Evolutionary conservation across 768 basidiomycete genomes (phyloP), one percentile per base, ranked within the genome.

Genomic region (Amanita rimosa): DNA sequence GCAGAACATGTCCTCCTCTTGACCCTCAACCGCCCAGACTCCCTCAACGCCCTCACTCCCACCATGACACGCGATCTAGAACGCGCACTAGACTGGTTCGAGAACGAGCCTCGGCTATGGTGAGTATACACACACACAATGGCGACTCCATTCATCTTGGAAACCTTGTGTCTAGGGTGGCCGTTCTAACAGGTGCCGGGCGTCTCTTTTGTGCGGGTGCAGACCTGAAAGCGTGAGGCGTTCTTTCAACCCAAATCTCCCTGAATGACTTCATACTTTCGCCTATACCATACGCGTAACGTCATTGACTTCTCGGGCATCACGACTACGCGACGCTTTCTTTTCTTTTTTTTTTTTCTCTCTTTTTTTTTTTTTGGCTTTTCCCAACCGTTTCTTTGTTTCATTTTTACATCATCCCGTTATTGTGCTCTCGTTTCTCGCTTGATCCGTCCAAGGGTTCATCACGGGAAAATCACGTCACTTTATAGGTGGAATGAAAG

Each of bases 131-230:
- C 5, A 1, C 26, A 26, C 3, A 26, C 26, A 26, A 26, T 26
- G 26, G 7, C 26, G 26, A 26, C 26, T 6, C 3, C 26, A 6
- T n/a, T n/a, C n/a, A n/a, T n/a, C n/a, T n/a, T n/a, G n/a, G n/a
- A n/a, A n/a, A n/a, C n/a, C n/a, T n/a, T n/a, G n/a, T n/a, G n/a
- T 26, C 6, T 26, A 26, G 86, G 87, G 83, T 84, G 8, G 75
- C 71, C 33, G 70, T 91, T 55, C 60, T 90, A 42, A 89, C 86
- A 42, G 87, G 86, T 19, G 71, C 74, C 52, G 86, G 86, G 9
- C 75, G 78, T 38, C 58, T 73, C 1, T 91, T 91, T 64, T 88
- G 85, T 55, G 85, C 85, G 13, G 88, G 87, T 13, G 84, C 83
- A 34, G 88, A 90, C 62, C 70, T 90, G 44, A 79, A 80, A 64